phyloP scores from a whole-genome alignment of 192 early-diverging fungal genomes.

The Phlyctochytrium arcticum region DNA sequence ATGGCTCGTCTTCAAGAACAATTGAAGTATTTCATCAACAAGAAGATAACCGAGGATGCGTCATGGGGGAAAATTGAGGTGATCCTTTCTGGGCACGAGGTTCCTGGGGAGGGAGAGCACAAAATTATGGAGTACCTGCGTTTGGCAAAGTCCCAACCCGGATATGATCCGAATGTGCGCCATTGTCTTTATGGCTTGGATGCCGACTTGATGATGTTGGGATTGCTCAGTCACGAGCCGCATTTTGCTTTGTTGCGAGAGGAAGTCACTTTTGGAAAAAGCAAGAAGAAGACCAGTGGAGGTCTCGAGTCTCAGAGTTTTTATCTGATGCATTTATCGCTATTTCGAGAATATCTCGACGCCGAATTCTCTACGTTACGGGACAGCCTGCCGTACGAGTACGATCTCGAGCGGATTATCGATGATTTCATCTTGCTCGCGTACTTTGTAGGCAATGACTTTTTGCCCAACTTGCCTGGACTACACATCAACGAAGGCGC shows the following conservation, averaged over 20 bases:
- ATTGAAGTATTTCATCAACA: slow-evolving; percentile 83
- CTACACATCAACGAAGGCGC: slow-evolving; percentile 95
- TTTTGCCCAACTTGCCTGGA: slow-evolving; percentile 89
- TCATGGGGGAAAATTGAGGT: slow-evolving; percentile 84
- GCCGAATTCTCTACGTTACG: slow-evolving; percentile 66
- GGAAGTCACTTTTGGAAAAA: slow-evolving; percentile 81
- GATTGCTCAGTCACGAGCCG: slow-evolving; percentile 92
- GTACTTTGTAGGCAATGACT: slow-evolving; percentile 99
- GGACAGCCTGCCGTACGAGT: slow-evolving; percentile 62
- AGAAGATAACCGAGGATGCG: slow-evolving; percentile 82
- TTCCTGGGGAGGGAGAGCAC: slow-evolving; percentile 98
- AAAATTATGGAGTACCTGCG: slow-evolving; percentile 99
- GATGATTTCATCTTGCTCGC: slow-evolving; percentile 97
- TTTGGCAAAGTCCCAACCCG: slow-evolving; percentile 66
- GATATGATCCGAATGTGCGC: slow-evolving; percentile 84
- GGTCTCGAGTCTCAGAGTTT: slow-evolving; percentile 59
- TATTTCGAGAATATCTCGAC: slow-evolving; percentile 88
- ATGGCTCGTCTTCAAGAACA: slow-evolving; percentile 87
- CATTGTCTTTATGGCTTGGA: slow-evolving; percentile 95
- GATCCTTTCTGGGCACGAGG: slow-evolving; percentile 88
- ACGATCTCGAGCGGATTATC: slow-evolving; percentile 86
- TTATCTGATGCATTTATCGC: slow-evolving; percentile 65
- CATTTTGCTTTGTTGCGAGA: slow-evolving; percentile 95
- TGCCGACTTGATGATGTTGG: slow-evolving; percentile 97
- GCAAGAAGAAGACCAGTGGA: slow-evolving; percentile 58